These are phyloP conservation scores for Penicillium simplicissimum DNA, from an alignment of 495 filamentous ascomycete genomes.

Conservation along the genomic window DNA sequence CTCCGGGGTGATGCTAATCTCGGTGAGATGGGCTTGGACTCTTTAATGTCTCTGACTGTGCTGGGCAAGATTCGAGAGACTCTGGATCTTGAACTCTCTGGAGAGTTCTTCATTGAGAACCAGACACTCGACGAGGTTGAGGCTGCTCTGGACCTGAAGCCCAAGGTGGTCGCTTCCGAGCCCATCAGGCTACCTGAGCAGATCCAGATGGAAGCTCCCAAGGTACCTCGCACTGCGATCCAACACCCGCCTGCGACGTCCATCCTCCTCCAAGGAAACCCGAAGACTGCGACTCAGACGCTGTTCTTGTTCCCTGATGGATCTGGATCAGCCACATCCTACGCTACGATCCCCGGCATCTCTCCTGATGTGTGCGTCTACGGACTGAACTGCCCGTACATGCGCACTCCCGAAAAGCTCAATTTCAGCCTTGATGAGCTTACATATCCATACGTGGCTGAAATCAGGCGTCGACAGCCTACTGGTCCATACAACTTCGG, in stretches of 20 bases:
- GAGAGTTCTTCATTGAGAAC: slow-evolving; percentile 61
- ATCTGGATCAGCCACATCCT: slow-evolving; percentile 57
- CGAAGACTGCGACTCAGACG: slow-evolving; percentile 42
- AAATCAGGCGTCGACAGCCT: slow-evolving; percentile 72
- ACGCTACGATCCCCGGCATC: slow-evolving; percentile 59
- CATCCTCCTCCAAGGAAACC: slow-evolving; percentile 51
- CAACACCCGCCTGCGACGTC: slow-evolving; percentile 50
- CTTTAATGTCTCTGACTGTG: slow-evolving; percentile 52
- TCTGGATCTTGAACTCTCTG: slow-evolving; percentile 49
- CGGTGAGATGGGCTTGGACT: slow-evolving; percentile 53
- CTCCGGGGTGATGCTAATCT: slow-evolving; percentile 49
- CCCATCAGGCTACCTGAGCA: slow-evolving; percentile 26
- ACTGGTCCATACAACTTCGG: slow-evolving; percentile 69
- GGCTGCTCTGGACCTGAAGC: slow-evolving; percentile 42
- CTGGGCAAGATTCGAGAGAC: slow-evolving; percentile 58
- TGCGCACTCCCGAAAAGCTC: slow-evolving; percentile 59
- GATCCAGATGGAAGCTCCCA: slow-evolving; percentile 19
- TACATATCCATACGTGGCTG: slow-evolving; percentile 58
- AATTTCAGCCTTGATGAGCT: slow-evolving; percentile 57
- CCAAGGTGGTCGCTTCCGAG: slow-evolving; percentile 30
- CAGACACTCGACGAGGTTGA: slow-evolving; percentile 59
- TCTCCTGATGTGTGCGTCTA: slow-evolving; percentile 56
- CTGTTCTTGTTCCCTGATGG: slow-evolving; percentile 55
- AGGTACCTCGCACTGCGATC: slow-evolving; percentile 17
- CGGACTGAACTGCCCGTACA: slow-evolving; percentile 67